Evolutionary conservation across 495 filamentous ascomycete species (phyloP).

Genomic region (Daldinia vernicosa): DNA sequence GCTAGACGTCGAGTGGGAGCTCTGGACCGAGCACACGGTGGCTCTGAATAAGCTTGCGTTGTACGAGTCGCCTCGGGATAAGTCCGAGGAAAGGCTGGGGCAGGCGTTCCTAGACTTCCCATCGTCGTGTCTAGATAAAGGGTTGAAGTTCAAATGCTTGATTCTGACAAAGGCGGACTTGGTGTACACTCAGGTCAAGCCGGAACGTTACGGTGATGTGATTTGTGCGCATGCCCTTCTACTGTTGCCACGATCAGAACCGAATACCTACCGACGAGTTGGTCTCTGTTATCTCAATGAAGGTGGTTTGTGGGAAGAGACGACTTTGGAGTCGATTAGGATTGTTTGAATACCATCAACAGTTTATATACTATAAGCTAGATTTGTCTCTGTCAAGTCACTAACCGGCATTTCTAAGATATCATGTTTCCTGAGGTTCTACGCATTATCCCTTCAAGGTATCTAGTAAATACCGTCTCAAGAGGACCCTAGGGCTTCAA

Average conservation of each 20-base stretch:
- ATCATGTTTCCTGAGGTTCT: not conserved
- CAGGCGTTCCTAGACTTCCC: constrained; percentile 14
- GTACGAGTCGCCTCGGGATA: constrained; percentile 7
- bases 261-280: constrained; percentile 6
- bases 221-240: constrained; percentile 6
- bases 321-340: constrained; percentile 3
- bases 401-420: not conserved
- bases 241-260: not conserved
- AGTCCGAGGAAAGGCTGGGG: not conserved
- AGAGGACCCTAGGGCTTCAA: not conserved
- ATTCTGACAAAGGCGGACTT: constrained; percentile 5
- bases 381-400: not conserved
- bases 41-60: constrained; percentile 7
- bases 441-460: no score
- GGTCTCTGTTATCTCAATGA: constrained; percentile 11
- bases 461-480: not conserved
- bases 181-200: constrained; percentile 2
- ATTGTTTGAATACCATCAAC: not conserved
- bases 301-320: constrained; percentile 13
- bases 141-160: constrained; percentile 2
- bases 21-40: constrained; percentile 12
- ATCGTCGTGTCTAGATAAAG: constrained; percentile 1
- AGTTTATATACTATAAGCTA: not conserved
- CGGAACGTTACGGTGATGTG: not conserved
- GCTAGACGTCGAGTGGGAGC: constrained; percentile 4